These are phyloP conservation scores for Colletotrichum tropicicola DNA, from an alignment of 2,329 filamentous ascomycete genomes.

Conservation along the genomic window DNA sequence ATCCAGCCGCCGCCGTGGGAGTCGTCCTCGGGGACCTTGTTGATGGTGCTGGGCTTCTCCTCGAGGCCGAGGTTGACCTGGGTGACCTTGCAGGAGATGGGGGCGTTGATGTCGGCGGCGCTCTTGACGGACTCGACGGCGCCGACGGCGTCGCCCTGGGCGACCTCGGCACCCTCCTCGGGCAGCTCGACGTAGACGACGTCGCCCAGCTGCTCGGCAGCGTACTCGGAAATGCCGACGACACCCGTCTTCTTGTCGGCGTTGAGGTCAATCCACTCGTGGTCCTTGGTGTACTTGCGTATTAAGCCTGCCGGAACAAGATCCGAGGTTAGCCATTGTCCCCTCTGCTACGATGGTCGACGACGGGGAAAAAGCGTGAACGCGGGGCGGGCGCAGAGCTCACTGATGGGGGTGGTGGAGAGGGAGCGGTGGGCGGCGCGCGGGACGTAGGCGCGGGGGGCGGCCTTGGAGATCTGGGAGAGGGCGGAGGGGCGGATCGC, in stretches of 20 bases:
- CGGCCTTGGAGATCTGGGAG: slow-evolving; percentile 47
- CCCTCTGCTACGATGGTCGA: neutral
- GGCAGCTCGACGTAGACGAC: slow-evolving; percentile 98
- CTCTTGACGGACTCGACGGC: slow-evolving; percentile 99
- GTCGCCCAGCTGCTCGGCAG: slow-evolving; percentile 90
- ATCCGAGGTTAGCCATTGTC: slow-evolving; percentile 4
- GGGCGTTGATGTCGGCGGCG: slow-evolving; percentile 95
- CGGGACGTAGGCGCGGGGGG: slow-evolving; percentile 45
- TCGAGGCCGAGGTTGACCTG: slow-evolving; percentile 80
- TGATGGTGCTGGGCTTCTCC: slow-evolving; percentile 87
- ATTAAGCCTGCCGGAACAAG: slow-evolving; percentile 57
- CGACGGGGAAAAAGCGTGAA: slow-evolving; percentile 3
- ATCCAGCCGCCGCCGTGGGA: slow-evolving; percentile 87
- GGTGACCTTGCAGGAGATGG: slow-evolving; percentile 79
- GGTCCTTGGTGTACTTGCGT: slow-evolving; percentile 94
- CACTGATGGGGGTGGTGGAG: slow-evolving; percentile 50
- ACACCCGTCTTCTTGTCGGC: slow-evolving; percentile 83
- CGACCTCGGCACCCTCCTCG: slow-evolving; percentile 71
- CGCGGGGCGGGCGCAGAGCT: slow-evolving; percentile 26
- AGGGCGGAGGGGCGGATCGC: slow-evolving; percentile 56
- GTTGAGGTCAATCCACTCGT: slow-evolving; percentile 96
- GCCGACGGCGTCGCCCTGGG: slow-evolving; percentile 84
- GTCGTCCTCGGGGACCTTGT: slow-evolving; percentile 86
- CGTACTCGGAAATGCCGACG: slow-evolving; percentile 89
- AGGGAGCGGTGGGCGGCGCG: slow-evolving; percentile 52